phyloP scores from a whole-genome alignment of 148 eudicot genomes.

The Selenicereus undatus region DNA sequence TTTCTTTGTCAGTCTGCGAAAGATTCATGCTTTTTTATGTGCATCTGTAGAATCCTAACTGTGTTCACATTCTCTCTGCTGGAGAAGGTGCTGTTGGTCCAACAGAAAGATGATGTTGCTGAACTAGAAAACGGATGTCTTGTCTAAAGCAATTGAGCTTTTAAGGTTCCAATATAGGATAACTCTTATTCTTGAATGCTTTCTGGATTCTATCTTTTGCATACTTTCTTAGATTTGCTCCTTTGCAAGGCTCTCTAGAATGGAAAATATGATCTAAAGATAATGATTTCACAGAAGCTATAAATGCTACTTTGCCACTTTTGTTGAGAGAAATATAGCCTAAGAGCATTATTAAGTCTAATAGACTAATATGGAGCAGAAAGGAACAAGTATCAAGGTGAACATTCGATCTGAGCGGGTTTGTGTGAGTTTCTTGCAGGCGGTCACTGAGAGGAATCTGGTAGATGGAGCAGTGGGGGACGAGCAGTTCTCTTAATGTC shows the following conservation, averaged over 20 bases:
- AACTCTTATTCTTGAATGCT: background rate
- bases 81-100: background rate
- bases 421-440: too few relatives aligned
- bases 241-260: background rate
- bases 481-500: background rate
- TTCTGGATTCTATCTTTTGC: background rate
- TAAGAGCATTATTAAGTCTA: too few relatives aligned
- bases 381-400: background rate
- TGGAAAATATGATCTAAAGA: too few relatives aligned
- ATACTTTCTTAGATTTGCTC: background rate
- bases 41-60: background rate
- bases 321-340: too few relatives aligned
- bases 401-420: too few relatives aligned
- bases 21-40: too few relatives aligned
- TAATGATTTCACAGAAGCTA: too few relatives aligned
- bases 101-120: background rate
- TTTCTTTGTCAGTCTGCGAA: background rate
- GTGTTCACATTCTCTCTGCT: background rate
- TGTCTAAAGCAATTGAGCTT: background rate
- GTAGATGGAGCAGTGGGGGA: too few relatives aligned
- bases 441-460: too few relatives aligned
- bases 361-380: background rate
- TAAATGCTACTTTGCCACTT: too few relatives aligned
- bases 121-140: background rate
- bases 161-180: too few relatives aligned